Evolutionary conservation across 371 early-diverging fungal genomes (phyloP).

Genomic region (Mortierella polycephala): DNA sequence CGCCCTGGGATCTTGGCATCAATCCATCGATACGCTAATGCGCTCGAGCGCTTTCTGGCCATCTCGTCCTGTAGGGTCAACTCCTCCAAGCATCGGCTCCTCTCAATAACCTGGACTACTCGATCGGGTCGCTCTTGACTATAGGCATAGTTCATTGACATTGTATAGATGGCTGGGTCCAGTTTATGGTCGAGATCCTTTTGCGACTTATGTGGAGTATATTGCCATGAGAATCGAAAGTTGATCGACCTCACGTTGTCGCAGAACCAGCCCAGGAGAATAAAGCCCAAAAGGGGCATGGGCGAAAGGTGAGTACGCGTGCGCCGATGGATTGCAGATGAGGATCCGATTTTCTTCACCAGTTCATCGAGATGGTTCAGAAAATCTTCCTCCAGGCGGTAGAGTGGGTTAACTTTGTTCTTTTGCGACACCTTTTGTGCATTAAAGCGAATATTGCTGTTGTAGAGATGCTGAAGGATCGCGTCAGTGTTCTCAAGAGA

Average conservation of each 20-base stretch:
- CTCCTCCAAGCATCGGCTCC: neutral
- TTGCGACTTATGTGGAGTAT: neutral
- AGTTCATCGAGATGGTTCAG: neutral
- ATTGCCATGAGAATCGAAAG: neutral
- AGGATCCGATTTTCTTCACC: constrained; percentile 3
- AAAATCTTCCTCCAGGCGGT: constrained; percentile 13
- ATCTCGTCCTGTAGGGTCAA: neutral
- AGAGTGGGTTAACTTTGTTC: neutral
- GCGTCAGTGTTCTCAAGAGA: constrained; percentile 12
- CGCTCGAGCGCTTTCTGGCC: neutral
- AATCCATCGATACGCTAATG: constrained; percentile 1
- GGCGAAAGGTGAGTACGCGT: neutral
- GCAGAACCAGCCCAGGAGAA: constrained; percentile 17
- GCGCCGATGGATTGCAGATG: constrained; percentile 4
- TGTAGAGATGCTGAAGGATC: neutral
- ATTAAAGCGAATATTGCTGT: neutral
- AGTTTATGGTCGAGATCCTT: neutral
- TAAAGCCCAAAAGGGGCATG: constrained; percentile 4
- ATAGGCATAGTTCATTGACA: constrained; percentile 1
- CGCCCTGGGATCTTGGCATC: neutral
- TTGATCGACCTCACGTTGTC: constrained; percentile 5
- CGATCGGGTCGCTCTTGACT: constrained; percentile 1
- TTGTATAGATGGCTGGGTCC: constrained; percentile 2
- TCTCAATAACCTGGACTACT: constrained; percentile 6
- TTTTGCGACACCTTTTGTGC: neutral